Conservation (phyloP, 1,284 basidiomycete species). For the Ustilago tritici region DNA sequence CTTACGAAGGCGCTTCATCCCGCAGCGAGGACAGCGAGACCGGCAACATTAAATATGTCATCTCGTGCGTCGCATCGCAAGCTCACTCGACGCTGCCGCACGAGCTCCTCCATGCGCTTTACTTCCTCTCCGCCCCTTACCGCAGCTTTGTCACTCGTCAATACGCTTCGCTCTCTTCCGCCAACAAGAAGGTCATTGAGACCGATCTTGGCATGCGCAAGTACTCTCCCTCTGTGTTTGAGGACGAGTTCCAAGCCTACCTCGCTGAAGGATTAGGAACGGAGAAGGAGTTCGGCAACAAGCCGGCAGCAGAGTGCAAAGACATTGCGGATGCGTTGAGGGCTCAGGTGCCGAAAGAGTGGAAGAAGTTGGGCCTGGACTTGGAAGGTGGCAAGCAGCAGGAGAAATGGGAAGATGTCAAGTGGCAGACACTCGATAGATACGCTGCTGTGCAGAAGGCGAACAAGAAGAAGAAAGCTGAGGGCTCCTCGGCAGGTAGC, state of each 20-base stretch:
- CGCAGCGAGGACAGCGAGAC: slow-evolving; percentile 10
- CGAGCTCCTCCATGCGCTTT: slow-evolving; percentile 64
- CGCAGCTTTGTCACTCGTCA: slow-evolving; percentile 32
- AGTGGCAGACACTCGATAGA: slow-evolving; percentile 46
- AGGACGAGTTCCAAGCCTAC: slow-evolving; percentile 66
- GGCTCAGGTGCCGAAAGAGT: slow-evolving; percentile 26
- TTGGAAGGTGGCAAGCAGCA: slow-evolving; percentile 28
- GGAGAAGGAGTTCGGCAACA: slow-evolving; percentile 58
- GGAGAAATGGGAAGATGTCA: slow-evolving; percentile 42
- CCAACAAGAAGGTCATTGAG: slow-evolving; percentile 53
- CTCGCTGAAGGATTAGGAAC: slow-evolving; percentile 54
- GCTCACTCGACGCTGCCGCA: slow-evolving; percentile 57
- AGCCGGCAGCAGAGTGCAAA: slow-evolving; percentile 50
- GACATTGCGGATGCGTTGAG: slow-evolving; percentile 36
- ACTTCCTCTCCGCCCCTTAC: slow-evolving; percentile 58
- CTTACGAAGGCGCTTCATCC: slow-evolving; percentile 25
- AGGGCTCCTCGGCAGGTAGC: background rate
- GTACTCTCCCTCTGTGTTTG: slow-evolving; percentile 55
- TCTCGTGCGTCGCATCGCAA: slow-evolving; percentile 54
- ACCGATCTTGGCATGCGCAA: slow-evolving; percentile 60
- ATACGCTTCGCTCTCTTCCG: slow-evolving; percentile 42
- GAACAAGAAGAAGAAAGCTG: slow-evolving; percentile 23
- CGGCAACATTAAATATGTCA: slow-evolving; percentile 48
- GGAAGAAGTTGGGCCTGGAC: slow-evolving; percentile 36
- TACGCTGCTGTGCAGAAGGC: slow-evolving; percentile 45